Conservation (phyloP, 2,329 filamentous ascomycete species). For the Exophiala viscosa region DNA sequence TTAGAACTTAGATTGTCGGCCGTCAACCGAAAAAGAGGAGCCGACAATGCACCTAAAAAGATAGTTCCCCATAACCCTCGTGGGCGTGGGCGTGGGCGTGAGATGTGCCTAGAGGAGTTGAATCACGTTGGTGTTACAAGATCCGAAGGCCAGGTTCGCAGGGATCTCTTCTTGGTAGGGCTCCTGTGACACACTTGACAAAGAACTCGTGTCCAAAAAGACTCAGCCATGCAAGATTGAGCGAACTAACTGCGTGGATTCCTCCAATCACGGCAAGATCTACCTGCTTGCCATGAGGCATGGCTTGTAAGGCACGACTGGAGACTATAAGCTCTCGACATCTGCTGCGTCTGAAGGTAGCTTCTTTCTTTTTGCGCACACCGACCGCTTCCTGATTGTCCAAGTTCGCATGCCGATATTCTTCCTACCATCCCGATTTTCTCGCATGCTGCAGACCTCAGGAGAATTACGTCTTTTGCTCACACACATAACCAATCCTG, state of each 20-base stretch:
- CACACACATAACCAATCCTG: too few species aligned
- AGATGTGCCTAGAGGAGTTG: slow-evolving; percentile 14
- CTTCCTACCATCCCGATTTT: not conserved
- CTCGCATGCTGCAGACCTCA: too few species aligned
- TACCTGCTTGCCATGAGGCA: slow-evolving; percentile 8
- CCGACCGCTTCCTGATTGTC: not conserved
- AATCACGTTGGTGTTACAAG: slow-evolving; percentile 11
- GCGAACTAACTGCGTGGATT: slow-evolving; percentile 9
- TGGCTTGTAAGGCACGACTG: slow-evolving; percentile 16
- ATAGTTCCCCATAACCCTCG: too few species aligned
- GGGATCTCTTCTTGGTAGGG: slow-evolving; percentile 10
- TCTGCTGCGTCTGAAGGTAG: slow-evolving; percentile 5
- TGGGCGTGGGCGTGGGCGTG: not conserved
- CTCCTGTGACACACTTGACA: slow-evolving; percentile 17
- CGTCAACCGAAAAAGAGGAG: slow-evolving; percentile 3
- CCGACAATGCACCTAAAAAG: slow-evolving; percentile 6
- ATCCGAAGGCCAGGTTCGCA: slow-evolving; percentile 16
- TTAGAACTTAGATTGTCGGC: not conserved
- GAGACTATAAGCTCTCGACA: slow-evolving; percentile 20
- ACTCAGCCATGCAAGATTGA: slow-evolving; percentile 14
- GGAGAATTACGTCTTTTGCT: too few species aligned
- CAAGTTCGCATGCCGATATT: not conserved
- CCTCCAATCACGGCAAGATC: slow-evolving; percentile 19
- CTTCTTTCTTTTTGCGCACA: slow-evolving; percentile 8
- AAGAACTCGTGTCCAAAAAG: slow-evolving; percentile 18